A percentile compares a stretch with the other conserved stretches of the same genome.
Evolutionary conservation across 306 rosid species (phyloP).

Genomic region (Arachis stenosperma): DNA sequence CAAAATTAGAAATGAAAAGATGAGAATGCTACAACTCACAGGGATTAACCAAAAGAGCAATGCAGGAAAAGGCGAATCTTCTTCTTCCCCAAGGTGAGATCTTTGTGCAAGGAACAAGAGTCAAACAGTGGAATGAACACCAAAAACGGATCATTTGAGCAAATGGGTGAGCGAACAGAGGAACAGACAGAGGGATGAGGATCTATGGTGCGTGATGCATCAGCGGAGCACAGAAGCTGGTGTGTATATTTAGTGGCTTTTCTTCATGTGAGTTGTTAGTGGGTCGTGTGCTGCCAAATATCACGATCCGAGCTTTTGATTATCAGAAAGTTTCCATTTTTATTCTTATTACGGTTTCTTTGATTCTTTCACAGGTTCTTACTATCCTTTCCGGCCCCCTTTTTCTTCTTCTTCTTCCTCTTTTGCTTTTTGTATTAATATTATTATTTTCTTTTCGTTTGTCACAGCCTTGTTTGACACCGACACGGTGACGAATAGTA

Average conservation of each 20-base stretch:
- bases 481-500: neutral
- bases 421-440: neutral
- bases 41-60: slow-evolving; percentile 32
- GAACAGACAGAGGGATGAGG: slow-evolving; percentile 8
- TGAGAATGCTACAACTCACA: slow-evolving; percentile 29
- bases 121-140: neutral
- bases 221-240: slow-evolving; percentile 20
- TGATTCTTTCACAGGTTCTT: neutral
- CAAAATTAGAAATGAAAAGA: slow-evolving; percentile 10
- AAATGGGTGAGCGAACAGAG: slow-evolving; percentile 21
- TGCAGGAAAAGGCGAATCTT: slow-evolving; percentile 32
- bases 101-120: neutral
- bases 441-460: no score
- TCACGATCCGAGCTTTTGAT: slow-evolving; percentile 44
- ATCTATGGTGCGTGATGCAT: slow-evolving; percentile 35
- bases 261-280: neutral
- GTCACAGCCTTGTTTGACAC: neutral
- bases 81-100: slow-evolving; percentile 12
- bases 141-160: slow-evolving; percentile 7
- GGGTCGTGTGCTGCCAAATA: neutral
- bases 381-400: slow-evolving; percentile 2
- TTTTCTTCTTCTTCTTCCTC: neutral
- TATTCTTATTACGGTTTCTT: neutral
- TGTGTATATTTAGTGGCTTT: neutral
- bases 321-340: slow-evolving; percentile 36